Base-by-base conservation (phyloP, 2,329 filamentous ascomycete genomes). In the Botrytis fragariae region DNA sequence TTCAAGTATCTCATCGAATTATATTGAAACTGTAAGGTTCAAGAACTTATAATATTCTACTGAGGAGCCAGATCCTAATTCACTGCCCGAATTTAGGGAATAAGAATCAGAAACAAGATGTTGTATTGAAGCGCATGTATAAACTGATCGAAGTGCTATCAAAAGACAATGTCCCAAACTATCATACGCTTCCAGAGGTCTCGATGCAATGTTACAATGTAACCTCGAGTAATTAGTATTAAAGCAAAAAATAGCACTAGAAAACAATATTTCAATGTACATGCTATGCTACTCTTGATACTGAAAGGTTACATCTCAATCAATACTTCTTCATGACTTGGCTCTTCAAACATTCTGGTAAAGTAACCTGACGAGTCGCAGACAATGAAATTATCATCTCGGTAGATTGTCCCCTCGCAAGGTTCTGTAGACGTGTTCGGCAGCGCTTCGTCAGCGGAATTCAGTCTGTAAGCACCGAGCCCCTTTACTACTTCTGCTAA, bases 1-100 rank as follows among this genome's bases (percentile, higher is more conserved):
- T 7, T 14, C 10, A 6, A 51, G 25, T 2, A 3, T n/a, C 48
- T n/a, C 10, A 16, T 51, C 4, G 6, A 14, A 51, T 14, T 51
- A 14, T 16, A 16, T 12, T 51, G 2, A 14, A n/a, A 51, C 5
- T 14, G 12, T 51, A 16, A 16, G 1, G 1, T 51, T n/a, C 12
- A 14, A 14, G 48, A 6, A n/a, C 22, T n/a, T 14, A 14, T 1
- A 51, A 51, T n/a, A 14, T n/a, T n/a, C 1, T n/a, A 51, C 2
- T 7, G 10, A 51, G 48, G 10, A 51, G 0, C 25, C 14, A n/a
- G 25, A n/a, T 3, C n/a, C 0, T 2, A 51, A n/a, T 7, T 12
- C 14, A n/a, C 12, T 6, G n/a, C 25, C n/a, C n/a, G 4, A 14
- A 14, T 51, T 6, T 6, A 51, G 25, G 14, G 4, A 25, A 6